Conservation (phyloP, 805 yeast genomes). For the Wickerhamiella occidentalis region DNA sequence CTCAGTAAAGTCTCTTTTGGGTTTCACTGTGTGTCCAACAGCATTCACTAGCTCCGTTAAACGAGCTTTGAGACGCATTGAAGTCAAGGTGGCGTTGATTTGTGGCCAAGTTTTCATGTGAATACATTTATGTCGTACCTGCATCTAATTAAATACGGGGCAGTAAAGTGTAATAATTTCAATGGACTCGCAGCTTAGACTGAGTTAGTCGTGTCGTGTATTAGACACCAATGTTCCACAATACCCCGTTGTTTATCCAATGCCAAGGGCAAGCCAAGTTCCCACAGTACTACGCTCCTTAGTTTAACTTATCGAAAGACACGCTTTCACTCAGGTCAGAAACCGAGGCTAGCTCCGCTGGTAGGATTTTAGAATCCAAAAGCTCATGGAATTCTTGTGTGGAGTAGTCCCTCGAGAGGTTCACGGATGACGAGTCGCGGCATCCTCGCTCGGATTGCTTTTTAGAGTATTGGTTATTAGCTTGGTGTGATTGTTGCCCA, state of each 20-base stretch:
- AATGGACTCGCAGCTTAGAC: no score
- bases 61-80: slow-evolving; percentile 10
- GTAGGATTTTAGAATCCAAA: neutral
- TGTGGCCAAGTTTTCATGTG: neutral
- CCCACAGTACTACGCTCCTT: no score
- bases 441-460: neutral
- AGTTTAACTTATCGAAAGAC: neutral
- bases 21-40: neutral
- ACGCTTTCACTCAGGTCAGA: neutral
- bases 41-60: slow-evolving; percentile 14
- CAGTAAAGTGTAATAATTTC: neutral
- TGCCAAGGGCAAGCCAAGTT: no score
- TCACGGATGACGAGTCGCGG: no score
- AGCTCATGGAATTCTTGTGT: neutral
- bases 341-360: neutral
- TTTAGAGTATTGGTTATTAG: neutral
- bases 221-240: no score
- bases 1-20: slow-evolving; percentile 12
- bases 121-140: no score
- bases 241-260: no score
- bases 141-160: neutral
- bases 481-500: neutral
- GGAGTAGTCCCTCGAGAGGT: neutral
- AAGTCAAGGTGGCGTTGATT: neutral
- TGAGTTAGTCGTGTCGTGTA: no score